Percentiles rank a stretch among this genome's conserved stretches.
Conservation (phyloP, 352 stramenopile genomes). For the Pythium aquatile region DNA sequence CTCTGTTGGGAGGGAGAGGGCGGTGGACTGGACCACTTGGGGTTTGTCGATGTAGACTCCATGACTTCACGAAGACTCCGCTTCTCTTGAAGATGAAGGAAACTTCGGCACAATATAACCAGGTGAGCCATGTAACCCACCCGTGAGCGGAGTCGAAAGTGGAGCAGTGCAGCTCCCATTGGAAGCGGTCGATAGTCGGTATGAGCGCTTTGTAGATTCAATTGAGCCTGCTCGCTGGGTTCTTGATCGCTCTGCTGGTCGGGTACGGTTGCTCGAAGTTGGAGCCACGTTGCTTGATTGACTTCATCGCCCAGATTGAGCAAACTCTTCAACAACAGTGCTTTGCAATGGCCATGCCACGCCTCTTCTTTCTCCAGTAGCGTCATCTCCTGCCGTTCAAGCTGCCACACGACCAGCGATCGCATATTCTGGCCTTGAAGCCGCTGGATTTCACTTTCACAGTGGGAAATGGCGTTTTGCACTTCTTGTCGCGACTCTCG, state of each 20-base stretch:
- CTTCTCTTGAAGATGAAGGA: constrained; percentile 43
- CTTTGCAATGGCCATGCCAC: constrained; percentile 51
- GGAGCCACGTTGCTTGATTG: constrained; percentile 35
- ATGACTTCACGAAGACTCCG: constrained; percentile 36
- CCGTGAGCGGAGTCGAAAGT: constrained; percentile 29
- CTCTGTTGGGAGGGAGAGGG: neutral
- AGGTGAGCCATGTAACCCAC: constrained; percentile 44
- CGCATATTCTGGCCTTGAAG: constrained; percentile 42
- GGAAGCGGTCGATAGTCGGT: constrained; percentile 33
- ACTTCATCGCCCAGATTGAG: constrained; percentile 17
- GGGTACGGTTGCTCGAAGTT: constrained; percentile 5
- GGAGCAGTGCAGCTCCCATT: constrained; percentile 33
- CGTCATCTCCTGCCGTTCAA: constrained; percentile 33
- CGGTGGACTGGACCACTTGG: constrained; percentile 3
- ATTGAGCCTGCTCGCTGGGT: neutral
- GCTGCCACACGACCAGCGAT: constrained; percentile 33
- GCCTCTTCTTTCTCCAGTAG: constrained; percentile 39
- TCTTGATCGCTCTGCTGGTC: neutral
- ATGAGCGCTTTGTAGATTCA: neutral
- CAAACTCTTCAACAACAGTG: constrained; percentile 38
- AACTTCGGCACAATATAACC: constrained; percentile 40
- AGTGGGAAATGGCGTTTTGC: constrained; percentile 25
- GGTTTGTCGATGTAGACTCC: constrained; percentile 25
- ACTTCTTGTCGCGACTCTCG: constrained; percentile 25
- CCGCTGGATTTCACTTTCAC: constrained; percentile 35